These are phyloP conservation scores for Fusarium globosum DNA, from an alignment of 2,329 filamentous ascomycete species.

Conservation along the genomic window DNA sequence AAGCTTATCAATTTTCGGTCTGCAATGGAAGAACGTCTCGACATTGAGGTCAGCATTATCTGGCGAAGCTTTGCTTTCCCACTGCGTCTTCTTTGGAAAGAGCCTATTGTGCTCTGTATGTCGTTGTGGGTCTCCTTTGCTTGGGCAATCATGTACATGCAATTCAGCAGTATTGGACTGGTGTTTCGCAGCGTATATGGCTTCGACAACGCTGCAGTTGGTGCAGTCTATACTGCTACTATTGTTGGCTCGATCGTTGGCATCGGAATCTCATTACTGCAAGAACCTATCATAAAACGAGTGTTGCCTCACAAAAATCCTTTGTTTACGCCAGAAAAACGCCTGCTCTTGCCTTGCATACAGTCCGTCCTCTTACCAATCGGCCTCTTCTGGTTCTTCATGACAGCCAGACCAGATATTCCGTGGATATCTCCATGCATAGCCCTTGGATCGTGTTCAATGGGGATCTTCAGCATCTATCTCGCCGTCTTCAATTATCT, in stretches of 20 bases:
- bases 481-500: conserved; percentile 88
- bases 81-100: conserved; percentile 62
- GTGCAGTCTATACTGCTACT: conserved; percentile 68
- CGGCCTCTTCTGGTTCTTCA: conserved; percentile 77
- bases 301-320: conserved; percentile 49
- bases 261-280: conserved; percentile 64
- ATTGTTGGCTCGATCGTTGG: conserved; percentile 57
- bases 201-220: conserved; percentile 69
- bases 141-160: conserved; percentile 76
- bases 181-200: conserved; percentile 71
- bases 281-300: conserved; percentile 67
- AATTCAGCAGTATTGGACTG: conserved; percentile 67
- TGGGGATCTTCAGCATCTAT: conserved; percentile 76
- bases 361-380: conserved; percentile 71
- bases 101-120: conserved; percentile 73
- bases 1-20: conserved; percentile 9
- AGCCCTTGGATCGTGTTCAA: conserved; percentile 70
- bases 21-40: conserved; percentile 9
- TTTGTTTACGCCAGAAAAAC: conserved; percentile 62
- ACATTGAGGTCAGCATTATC: conserved; percentile 41
- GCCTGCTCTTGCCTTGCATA: conserved; percentile 72
- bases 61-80: conserved; percentile 48
- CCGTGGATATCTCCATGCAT: conserved; percentile 74
- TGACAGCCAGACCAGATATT: conserved; percentile 63
- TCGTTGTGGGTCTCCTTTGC: conserved; percentile 77